Evolutionary conservation across 352 stramenopile genomes (phyloP), one percentile per base, ranked within the genome.

Genomic region (Phytophthora sp.): DNA sequence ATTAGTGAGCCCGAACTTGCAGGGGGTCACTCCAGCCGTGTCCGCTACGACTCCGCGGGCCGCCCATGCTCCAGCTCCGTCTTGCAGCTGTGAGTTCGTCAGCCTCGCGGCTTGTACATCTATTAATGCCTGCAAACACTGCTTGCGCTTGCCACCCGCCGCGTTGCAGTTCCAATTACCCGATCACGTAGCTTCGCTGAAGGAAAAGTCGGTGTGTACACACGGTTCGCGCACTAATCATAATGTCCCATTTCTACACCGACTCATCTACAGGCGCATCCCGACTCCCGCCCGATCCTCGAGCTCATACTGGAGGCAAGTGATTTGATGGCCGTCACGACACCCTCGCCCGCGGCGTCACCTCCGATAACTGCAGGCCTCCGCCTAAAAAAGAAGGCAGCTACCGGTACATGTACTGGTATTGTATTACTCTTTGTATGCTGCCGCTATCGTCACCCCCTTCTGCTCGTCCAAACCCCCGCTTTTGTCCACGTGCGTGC

Each of bases 231-330:
- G 58, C 47, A 29, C 60, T 68, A 58, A 69, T 66, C 47, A 41
- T 51, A 50, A 44, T 20, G 33, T 23, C 55, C 33, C 31, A 39
- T 44, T 52, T 45, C 16, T 66, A 41, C 30, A 1, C 27, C 9
- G 27, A 54, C 62, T 70, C 62, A 70, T 70, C 62, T 69, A 69
- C 63, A 54, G 21, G 18, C 44, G 8, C 61, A 69, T 66, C 45
- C 27, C 52, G n/a, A 53, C 61, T 69, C 54, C 24, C 30, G n/a
- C 20, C 62, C 44, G 44, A 69, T 64, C 61, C 44, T 54, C 24
- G 18, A 11, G 0, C 31, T 33, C 35, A 63, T 58, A 57, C 42
- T 63, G 35, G 26, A n/a, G 36, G 7, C 44, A 59, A 65, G 54
- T 69, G 7, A n/a, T 42, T 60, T 35, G 18, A 18, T 9, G 27